phyloP scores from a whole-genome alignment of 768 basidiomycete species.

The Hypholoma sublateritium region DNA sequence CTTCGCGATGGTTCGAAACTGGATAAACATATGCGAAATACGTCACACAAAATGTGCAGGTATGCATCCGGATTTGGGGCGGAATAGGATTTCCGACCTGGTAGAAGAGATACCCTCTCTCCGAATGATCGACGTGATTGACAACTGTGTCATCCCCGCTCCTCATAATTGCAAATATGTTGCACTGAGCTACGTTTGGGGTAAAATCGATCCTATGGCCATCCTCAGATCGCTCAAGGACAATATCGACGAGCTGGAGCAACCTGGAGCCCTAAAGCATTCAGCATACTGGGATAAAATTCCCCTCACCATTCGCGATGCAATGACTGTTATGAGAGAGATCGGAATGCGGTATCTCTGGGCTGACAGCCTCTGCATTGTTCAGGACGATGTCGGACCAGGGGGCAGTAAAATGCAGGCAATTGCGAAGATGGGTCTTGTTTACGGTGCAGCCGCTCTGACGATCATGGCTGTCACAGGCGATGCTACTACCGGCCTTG shows the following conservation, averaged over 20 bases:
- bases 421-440: conserved; percentile 10
- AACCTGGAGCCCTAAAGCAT: neutral
- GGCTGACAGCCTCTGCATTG: conserved; percentile 10
- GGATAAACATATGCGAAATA: conserved; percentile 7
- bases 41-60: neutral
- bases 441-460: conserved; percentile 7
- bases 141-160: neutral
- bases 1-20: conserved; percentile 7
- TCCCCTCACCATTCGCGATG: conserved; percentile 7
- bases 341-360: conserved; percentile 6
- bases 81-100: neutral
- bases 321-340: conserved; percentile 1
- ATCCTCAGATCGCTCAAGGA: conserved; percentile 1
- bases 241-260: neutral
- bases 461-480: conserved; percentile 4
- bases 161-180: neutral
- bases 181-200: conserved; percentile 8
- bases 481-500: conserved; percentile 6
- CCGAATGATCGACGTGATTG: neutral
- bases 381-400: conserved; percentile 5
- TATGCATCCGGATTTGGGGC: neutral
- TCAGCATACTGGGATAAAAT: neutral
- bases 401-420: conserved; percentile 7
- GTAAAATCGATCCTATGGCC: neutral
- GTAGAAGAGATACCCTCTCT: conserved; percentile 5